Conservation (phyloP, 2,329 filamentous ascomycete genomes). For the Colletotrichum magnum region DNA sequence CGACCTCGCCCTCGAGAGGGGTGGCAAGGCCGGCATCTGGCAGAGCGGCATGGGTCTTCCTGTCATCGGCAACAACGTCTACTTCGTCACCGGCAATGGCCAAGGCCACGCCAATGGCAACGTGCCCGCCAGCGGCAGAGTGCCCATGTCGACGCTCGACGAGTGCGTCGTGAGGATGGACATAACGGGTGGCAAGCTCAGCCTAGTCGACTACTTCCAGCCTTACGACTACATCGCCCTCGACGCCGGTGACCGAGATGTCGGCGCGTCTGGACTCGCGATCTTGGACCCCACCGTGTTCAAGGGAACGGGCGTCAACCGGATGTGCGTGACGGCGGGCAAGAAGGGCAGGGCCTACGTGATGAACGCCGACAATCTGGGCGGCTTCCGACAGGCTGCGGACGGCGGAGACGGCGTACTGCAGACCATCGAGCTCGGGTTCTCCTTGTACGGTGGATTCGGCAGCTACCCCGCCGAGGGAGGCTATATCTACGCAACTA, state of each 20-base stretch:
- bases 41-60: constrained; percentile 53
- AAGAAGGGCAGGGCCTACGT: constrained; percentile 58
- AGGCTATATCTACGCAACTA: constrained; percentile 55
- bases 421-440: constrained; percentile 51
- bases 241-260: constrained; percentile 56
- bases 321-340: constrained; percentile 54
- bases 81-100: constrained; percentile 47
- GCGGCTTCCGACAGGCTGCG: constrained; percentile 55
- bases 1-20: constrained; percentile 26
- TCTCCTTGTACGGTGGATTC: constrained; percentile 53
- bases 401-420: constrained; percentile 53
- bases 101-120: constrained; percentile 52
- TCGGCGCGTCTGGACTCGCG: constrained; percentile 53
- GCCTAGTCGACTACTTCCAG: constrained; percentile 55
- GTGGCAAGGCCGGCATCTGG: constrained; percentile 55
- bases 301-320: constrained; percentile 50
- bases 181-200: constrained; percentile 44
- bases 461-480: constrained; percentile 59
- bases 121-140: constrained; percentile 51
- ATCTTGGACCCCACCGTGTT: constrained; percentile 53
- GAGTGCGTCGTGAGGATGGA: constrained; percentile 51
- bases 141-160: constrained; percentile 50
- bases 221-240: constrained; percentile 56
- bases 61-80: constrained; percentile 48
- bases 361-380: constrained; percentile 57